Conservation (phyloP, 1,139 yeast species). For the Meyerozyma carpophila region DNA sequence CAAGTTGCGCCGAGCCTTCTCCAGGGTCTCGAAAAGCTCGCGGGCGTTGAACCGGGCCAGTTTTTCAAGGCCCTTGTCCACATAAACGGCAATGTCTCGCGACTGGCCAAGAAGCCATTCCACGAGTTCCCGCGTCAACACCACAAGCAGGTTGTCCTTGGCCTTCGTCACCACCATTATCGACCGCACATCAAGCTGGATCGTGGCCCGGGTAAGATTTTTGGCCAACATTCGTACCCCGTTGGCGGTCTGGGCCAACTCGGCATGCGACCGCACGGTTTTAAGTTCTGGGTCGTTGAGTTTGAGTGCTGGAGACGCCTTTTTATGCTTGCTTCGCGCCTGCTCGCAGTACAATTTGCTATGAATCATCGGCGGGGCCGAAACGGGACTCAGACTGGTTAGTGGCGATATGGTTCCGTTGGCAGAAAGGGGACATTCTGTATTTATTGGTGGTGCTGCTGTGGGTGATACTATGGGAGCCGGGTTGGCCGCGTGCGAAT, state of each 20-base stretch:
- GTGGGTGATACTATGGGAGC: background rate
- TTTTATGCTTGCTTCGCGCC: slow-evolving; percentile 2
- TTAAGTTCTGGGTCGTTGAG: slow-evolving; percentile 35
- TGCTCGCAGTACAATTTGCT: slow-evolving; percentile 29
- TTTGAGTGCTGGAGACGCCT: slow-evolving; percentile 14
- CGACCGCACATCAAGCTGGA: slow-evolving; percentile 62
- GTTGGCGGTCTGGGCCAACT: slow-evolving; percentile 78
- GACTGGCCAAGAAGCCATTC: slow-evolving; percentile 60
- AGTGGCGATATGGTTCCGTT: background rate
- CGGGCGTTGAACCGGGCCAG: slow-evolving; percentile 60
- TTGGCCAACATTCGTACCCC: slow-evolving; percentile 79
- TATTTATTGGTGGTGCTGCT: background rate
- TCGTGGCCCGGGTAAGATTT: slow-evolving; percentile 68
- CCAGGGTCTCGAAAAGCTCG: slow-evolving; percentile 31
- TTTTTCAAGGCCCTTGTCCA: slow-evolving; percentile 56
- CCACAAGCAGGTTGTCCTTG: slow-evolving; percentile 66
- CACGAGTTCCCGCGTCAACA: slow-evolving; percentile 66
- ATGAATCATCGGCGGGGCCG: slow-evolving; percentile 27
- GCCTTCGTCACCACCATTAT: slow-evolving; percentile 84
- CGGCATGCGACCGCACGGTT: slow-evolving; percentile 61
- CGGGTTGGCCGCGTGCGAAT: background rate
- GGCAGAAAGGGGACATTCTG: background rate
- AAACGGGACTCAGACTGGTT: background rate
- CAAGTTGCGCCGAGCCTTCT: slow-evolving; percentile 39
- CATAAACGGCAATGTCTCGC: slow-evolving; percentile 56